A percentile compares a stretch with the other conserved stretches of the same genome.
phyloP scores from a whole-genome alignment of 2,329 filamentous ascomycete species.

The Calonectria pauciramosa region DNA sequence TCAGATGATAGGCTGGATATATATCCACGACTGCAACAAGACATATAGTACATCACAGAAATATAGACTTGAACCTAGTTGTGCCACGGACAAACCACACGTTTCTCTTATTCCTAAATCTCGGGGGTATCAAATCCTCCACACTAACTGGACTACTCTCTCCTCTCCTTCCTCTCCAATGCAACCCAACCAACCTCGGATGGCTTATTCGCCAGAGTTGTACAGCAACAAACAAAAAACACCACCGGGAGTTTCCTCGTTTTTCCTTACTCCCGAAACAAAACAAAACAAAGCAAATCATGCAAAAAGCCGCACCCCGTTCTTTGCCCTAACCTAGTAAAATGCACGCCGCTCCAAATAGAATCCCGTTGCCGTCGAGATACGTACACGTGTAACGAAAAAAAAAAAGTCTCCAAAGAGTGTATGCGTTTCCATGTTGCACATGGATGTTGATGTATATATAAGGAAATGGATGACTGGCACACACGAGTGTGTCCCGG shows the following conservation, averaged over 20 bases:
- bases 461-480: slow-evolving; percentile 20
- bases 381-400: not conserved
- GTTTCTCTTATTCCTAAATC: slow-evolving; percentile 1
- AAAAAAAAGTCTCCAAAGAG: not conserved
- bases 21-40: not conserved
- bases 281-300: not conserved
- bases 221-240: not conserved
- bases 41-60: not conserved
- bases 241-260: not conserved
- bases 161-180: not conserved
- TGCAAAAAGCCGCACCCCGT: not conserved
- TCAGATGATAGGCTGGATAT: not conserved
- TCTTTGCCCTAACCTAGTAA: not conserved
- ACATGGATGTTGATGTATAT: not conserved
- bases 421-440: slow-evolving; percentile 17
- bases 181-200: not conserved
- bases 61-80: not conserved
- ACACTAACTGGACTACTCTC: not conserved
- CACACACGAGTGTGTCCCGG: not conserved
- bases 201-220: not conserved
- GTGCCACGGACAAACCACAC: not conserved
- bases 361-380: slow-evolving; percentile 8
- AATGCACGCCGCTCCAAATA: slow-evolving; percentile 17
- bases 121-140: slow-evolving; percentile 26
- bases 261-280: slow-evolving; percentile 18